Base-by-base conservation (phyloP, 202 grass and related monocot species). In the Musa balbisiana region DNA sequence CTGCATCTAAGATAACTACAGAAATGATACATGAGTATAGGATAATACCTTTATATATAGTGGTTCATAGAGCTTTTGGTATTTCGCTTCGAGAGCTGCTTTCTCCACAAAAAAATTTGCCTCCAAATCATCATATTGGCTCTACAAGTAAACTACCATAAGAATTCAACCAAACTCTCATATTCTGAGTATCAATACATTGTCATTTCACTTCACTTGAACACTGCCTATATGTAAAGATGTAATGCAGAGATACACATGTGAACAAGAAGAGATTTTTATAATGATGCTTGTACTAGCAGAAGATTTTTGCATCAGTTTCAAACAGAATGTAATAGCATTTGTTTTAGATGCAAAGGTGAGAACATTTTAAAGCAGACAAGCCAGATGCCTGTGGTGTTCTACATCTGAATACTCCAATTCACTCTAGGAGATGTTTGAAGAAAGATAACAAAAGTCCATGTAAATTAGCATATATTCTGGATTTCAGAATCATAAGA, bases 1-100 rank as follows among this genome's bases (percentile, higher is more conserved):
- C 9, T 2, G 26, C 21, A 65, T 13, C 27, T 65, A 12, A 65
- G 33, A 43, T 43, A 43, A 43, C 33, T 43, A 43, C 33, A 6
- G 33, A 43, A 43, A 43, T 43, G 5, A 43, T 43, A 43, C 4
- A 43, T 43, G 33, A 43, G 33, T 43, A 43, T 43, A 43, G 33
- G 33, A 43, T 43, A 43, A 43, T 65, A 25, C 63, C 21, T 65
- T 65, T 27, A 65, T 10, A 65, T 24, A 65, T 9, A 65, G 63
- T 26, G 63, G 63, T 27, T 65, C 23, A 27, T 65, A 65, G 63
- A 65, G 22, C 23, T 65, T 65, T 65, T 65, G 63, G 63, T 26
- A 65, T 13, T 65, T 65, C 11, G 63, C 9, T 27, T 65, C 63
- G 13, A 60, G 56, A 8, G 9, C 63, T 13, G 63, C 24, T 65